Evolutionary conservation across 805 yeast species (phyloP).

Genomic region (Soucietia sequanensis): DNA sequence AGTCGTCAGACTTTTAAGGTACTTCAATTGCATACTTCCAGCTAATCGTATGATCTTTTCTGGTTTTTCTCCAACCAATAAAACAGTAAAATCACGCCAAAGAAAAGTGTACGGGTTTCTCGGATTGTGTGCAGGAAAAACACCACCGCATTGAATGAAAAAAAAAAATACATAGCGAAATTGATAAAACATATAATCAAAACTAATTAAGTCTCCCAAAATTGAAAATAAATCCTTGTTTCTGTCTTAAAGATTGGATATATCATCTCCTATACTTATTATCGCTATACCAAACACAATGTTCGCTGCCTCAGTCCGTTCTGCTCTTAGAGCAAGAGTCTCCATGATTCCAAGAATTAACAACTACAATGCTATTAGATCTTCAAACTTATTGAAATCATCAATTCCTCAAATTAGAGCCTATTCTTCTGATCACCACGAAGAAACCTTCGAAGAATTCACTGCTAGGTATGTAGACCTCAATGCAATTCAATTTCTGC

Average conservation of each 20-base stretch:
- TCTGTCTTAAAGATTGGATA: too few relatives aligned
- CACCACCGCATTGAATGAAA: too few relatives aligned
- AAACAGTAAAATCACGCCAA: too few relatives aligned
- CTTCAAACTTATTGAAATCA: constrained; percentile 18
- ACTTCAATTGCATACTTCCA: too few relatives aligned
- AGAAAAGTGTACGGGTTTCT: too few relatives aligned
- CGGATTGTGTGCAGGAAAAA: constrained; percentile 1
- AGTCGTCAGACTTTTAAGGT: too few relatives aligned
- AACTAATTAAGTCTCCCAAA: background rate
- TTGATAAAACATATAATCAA: background rate
- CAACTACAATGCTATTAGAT: constrained; percentile 22
- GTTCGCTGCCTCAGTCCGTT: constrained; percentile 42
- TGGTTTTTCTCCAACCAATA: too few relatives aligned
- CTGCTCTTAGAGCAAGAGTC: constrained; percentile 39
- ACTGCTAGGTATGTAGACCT: constrained; percentile 60
- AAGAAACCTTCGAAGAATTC: constrained; percentile 94
- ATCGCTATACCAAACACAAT: too few relatives aligned
- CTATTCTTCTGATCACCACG: constrained; percentile 79
- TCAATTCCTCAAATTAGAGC: constrained; percentile 48
- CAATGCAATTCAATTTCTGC: background rate
- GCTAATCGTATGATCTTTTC: too few relatives aligned
- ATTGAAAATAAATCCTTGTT: constrained; percentile 1
- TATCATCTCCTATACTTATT: too few relatives aligned
- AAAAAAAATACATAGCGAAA: background rate
- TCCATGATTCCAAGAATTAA: constrained; percentile 25